Percentiles rank a stretch among this genome's conserved stretches.
These are phyloP conservation scores for Monosporozyma siamensis DNA, from an alignment of 805 yeast species.

Conservation along the genomic window DNA sequence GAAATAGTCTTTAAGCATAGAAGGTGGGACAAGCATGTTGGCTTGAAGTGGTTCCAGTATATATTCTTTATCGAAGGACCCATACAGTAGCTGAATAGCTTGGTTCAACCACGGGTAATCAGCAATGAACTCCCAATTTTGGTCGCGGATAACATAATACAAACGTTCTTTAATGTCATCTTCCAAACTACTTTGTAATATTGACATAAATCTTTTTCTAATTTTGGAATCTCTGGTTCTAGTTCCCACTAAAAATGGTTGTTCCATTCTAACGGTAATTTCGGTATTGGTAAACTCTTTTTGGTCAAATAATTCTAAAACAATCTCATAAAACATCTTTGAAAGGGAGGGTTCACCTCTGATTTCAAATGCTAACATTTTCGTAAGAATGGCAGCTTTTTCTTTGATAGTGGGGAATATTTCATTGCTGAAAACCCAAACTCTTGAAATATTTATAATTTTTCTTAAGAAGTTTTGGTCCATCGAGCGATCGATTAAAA, in stretches of 20 bases:
- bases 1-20: constrained; percentile 11
- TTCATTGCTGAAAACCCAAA: constrained; percentile 85
- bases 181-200: constrained; percentile 71
- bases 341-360: constrained; percentile 76
- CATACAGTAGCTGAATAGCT: constrained; percentile 78
- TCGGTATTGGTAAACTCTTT: constrained; percentile 73
- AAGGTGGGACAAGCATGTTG: constrained; percentile 41
- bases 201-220: constrained; percentile 68
- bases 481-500: constrained; percentile 77
- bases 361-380: constrained; percentile 87
- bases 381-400: constrained; percentile 85
- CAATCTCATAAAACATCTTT: constrained; percentile 72
- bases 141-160: constrained; percentile 84
- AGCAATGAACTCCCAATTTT: constrained; percentile 91
- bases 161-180: constrained; percentile 68
- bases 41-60: constrained; percentile 40
- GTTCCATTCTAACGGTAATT: constrained; percentile 89
- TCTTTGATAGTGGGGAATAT: constrained; percentile 92
- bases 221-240: constrained; percentile 66
- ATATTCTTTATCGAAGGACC: constrained; percentile 53
- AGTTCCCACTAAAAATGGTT: constrained; percentile 91
- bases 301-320: constrained; percentile 80
- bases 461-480: constrained; percentile 67
- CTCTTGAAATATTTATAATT: constrained; percentile 67
- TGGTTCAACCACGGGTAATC: constrained; percentile 94